These are phyloP conservation scores for Coemansia sp. DNA, from an alignment of 192 early-diverging fungal species.

Conservation along the genomic window DNA sequence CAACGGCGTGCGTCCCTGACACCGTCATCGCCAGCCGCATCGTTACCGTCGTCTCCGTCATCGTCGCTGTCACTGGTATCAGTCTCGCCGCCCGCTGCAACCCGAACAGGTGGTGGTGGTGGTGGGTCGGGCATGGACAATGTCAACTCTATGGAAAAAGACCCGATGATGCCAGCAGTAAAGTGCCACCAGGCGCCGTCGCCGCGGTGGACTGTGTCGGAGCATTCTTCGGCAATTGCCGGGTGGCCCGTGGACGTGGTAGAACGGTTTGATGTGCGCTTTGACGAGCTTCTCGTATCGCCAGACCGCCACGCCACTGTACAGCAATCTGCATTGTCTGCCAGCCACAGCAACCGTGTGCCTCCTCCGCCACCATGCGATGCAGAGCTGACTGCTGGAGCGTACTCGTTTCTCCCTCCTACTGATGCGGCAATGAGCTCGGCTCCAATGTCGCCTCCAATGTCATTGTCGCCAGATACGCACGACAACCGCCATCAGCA, in stretches of 20 bases:
- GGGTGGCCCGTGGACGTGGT: slow-evolving; percentile 41
- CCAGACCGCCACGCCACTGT: slow-evolving; percentile 1
- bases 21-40: too few species aligned
- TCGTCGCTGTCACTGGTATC: background rate
- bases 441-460: too few species aligned
- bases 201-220: slow-evolving; percentile 15
- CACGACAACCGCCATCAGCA: background rate
- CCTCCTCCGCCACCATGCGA: background rate
- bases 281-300: slow-evolving; percentile 41
- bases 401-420: slow-evolving; percentile 16
- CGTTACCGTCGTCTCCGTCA: background rate
- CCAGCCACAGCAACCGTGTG: background rate
- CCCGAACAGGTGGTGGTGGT: background rate
- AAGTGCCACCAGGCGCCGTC: too few species aligned
- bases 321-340: background rate
- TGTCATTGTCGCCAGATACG: background rate
- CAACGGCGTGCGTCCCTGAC: too few species aligned
- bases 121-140: background rate
- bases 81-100: background rate
- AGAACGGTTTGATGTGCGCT: slow-evolving; percentile 40
- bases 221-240: slow-evolving; percentile 45
- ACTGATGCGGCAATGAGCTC: too few species aligned
- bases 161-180: too few species aligned
- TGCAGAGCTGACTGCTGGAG: slow-evolving; percentile 9
- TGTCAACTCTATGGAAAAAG: too few species aligned